phyloP scores from a whole-genome alignment of 2,329 filamentous ascomycete species.

The Coleophoma crateriformis region DNA sequence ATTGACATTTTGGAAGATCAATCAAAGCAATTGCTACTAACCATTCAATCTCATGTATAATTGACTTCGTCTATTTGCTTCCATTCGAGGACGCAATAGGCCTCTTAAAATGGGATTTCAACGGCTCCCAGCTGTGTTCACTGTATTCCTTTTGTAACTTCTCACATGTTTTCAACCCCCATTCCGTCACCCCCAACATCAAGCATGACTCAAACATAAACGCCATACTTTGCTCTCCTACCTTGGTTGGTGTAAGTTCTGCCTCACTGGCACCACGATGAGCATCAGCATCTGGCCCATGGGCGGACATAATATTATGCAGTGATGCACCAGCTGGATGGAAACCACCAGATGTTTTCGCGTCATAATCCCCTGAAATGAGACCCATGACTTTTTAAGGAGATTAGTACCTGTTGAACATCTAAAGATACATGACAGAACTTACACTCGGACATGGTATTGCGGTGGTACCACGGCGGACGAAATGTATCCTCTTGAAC shows the following conservation, averaged over 20 bases:
- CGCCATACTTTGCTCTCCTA: conserved; percentile 53
- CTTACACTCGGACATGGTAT: conserved; percentile 53
- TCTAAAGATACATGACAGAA: no score
- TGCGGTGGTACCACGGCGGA: conserved; percentile 59
- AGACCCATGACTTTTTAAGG: conserved; percentile 47
- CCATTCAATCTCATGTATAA: no score
- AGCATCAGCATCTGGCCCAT: conserved; percentile 51
- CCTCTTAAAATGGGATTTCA: conserved; percentile 41
- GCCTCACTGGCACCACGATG: conserved; percentile 49
- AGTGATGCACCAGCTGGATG: conserved; percentile 56
- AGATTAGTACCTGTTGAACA: no score
- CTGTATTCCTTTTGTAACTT: conserved; percentile 68
- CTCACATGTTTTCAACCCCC: conserved; percentile 62
- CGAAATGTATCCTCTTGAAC: conserved; percentile 56
- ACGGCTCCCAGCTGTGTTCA: conserved; percentile 58
- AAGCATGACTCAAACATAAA: conserved; percentile 62
- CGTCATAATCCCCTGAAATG: conserved; percentile 55
- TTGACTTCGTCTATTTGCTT: no score
- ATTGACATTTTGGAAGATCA: no score
- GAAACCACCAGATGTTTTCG: conserved; percentile 51
- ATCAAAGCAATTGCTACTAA: no score
- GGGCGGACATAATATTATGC: conserved; percentile 59
- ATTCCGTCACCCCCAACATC: conserved; percentile 69
- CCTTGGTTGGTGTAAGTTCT: conserved; percentile 48
- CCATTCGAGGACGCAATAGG: not conserved